Percentiles rank a stretch among this genome's conserved stretches.
phyloP scores from a whole-genome alignment of 192 early-diverging fungal genomes.

The Podila clonocystis region DNA sequence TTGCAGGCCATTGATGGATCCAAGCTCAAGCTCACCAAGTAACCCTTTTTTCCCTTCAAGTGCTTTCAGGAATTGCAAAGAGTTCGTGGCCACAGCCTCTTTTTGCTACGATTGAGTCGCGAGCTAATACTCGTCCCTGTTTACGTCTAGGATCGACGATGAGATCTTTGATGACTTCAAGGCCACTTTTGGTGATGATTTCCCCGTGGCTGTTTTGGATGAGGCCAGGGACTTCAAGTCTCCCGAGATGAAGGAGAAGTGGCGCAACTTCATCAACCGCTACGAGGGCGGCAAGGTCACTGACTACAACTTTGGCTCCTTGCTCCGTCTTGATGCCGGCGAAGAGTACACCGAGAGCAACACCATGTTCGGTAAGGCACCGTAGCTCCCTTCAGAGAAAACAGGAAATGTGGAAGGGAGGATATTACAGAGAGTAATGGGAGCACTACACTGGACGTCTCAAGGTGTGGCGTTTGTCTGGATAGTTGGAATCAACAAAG shows the following conservation, averaged over 20 bases:
- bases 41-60: slow-evolving; percentile 8
- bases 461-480: slow-evolving; percentile 2
- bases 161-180: slow-evolving; percentile 85
- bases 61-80: not conserved
- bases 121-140: not conserved
- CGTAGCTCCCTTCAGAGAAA: not conserved
- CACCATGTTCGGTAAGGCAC: slow-evolving; percentile 83
- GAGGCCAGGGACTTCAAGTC: slow-evolving; percentile 86
- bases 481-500: too few species aligned
- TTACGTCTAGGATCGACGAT: slow-evolving; percentile 73
- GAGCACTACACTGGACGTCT: not conserved
- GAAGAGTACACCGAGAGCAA: slow-evolving; percentile 90
- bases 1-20: slow-evolving; percentile 73
- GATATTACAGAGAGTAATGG: slow-evolving; percentile 1
- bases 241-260: slow-evolving; percentile 81
- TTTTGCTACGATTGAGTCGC: not conserved
- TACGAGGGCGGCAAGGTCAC: slow-evolving; percentile 84
- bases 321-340: slow-evolving; percentile 79
- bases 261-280: slow-evolving; percentile 88
- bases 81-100: not conserved
- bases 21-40: slow-evolving; percentile 85
- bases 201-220: slow-evolving; percentile 74
- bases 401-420: not conserved
- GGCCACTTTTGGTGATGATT: slow-evolving; percentile 73
- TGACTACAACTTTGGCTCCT: slow-evolving; percentile 95